A percentile compares a stretch with the other conserved stretches of the same genome.
These are phyloP conservation scores for Alternaria triticina DNA, from an alignment of 2,329 filamentous ascomycete species.

Conservation along the genomic window DNA sequence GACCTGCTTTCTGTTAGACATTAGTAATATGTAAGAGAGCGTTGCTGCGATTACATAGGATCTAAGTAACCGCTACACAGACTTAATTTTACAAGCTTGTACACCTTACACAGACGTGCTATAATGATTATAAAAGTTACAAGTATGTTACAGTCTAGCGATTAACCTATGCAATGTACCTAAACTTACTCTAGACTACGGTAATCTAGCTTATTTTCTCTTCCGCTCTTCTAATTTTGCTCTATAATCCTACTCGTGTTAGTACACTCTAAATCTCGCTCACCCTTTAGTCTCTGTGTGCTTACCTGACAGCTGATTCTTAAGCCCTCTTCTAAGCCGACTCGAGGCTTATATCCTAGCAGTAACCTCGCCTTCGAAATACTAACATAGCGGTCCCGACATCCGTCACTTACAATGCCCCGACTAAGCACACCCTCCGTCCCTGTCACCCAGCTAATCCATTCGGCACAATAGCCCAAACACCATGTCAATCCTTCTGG, in stretches of 20 bases:
- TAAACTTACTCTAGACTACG: background rate
- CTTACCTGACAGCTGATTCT: slow-evolving; percentile 36
- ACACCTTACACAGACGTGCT: background rate
- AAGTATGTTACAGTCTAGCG: background rate
- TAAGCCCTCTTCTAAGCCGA: slow-evolving; percentile 60
- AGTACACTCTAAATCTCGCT: background rate
- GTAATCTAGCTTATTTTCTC: background rate
- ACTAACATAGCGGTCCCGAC: slow-evolving; percentile 60
- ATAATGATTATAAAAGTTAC: background rate
- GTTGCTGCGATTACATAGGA: background rate
- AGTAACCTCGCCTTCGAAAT: slow-evolving; percentile 59
- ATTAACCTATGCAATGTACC: background rate
- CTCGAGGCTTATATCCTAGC: slow-evolving; percentile 59
- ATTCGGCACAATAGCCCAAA: slow-evolving; percentile 56
- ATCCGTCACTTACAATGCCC: slow-evolving; percentile 63
- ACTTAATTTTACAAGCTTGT: background rate
- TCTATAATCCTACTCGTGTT: slow-evolving; percentile 3
- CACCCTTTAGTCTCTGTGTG: background rate
- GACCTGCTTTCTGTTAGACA: background rate
- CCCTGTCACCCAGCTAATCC: slow-evolving; percentile 55
- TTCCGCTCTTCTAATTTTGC: background rate
- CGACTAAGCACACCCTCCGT: slow-evolving; percentile 56
- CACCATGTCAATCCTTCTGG: slow-evolving; percentile 58
- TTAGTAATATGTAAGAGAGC: background rate
- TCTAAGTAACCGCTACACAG: background rate